Evolutionary conservation across 2,329 filamentous ascomycete genomes (phyloP), one percentile per base, ranked within the genome.

Genomic region (Stromatinia cepivora): DNA sequence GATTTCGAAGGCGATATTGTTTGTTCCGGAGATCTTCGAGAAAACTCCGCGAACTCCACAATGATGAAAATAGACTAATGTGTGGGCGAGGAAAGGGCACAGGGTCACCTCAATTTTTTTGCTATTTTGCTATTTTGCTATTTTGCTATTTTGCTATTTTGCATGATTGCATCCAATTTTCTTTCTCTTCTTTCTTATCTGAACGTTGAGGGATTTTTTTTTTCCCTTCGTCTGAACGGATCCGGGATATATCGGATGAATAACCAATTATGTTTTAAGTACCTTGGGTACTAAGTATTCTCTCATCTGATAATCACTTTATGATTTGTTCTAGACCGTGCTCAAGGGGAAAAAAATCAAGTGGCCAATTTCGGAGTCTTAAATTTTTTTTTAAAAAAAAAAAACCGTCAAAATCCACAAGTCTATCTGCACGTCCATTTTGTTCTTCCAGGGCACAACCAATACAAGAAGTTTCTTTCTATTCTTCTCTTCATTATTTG

Each of bases 351-450:
- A 11, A 65, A 15, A 45, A 39, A 58, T 42, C 13, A 46, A 57
- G 52, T 58, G 48, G 64, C 52, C 25, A 66, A 66, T 66, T 57
- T 66, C 64, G 64, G 64, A 48, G 53, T 50, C 59, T 59, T 45
- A n/a, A n/a, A n/a, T n/a, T n/a, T n/a, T n/a, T n/a, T n/a, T n/a
- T n/a, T n/a, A n/a, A n/a, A n/a, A n/a, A 34, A 36, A 64, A 42
- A 13, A 42, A 25, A n/a, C 31, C 53, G 28, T 34, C 53, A 56
- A 46, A 56, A 13, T 53, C 50, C 50, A 53, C 50, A 53, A n/a
- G 36, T 58, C 56, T 36, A 58, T 20, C 28, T 57, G 31, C 31
- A 36, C 20, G 20, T 56, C 53, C 31, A 56, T 22, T 36, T n/a
- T n/a, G n/a, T 31, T 31, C 31, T 31, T 4, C 3, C 31, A 39